These are phyloP conservation scores for Lojkania enalia DNA, from an alignment of 2,329 filamentous ascomycete species.

Conservation along the genomic window DNA sequence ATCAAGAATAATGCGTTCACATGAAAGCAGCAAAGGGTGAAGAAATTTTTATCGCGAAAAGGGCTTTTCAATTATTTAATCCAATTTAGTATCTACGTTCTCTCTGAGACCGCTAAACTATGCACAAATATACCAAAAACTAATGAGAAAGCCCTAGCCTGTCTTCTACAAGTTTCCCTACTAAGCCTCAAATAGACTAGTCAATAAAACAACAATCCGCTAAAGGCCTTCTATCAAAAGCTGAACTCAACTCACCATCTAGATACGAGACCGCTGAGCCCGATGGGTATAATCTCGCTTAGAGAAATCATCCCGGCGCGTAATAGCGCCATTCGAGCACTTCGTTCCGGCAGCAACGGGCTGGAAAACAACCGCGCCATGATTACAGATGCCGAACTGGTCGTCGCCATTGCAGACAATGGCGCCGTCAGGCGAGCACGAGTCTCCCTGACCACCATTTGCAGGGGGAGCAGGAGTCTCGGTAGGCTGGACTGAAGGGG, in stretches of 20 bases:
- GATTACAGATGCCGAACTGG: conserved; percentile 48
- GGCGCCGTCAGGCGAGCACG: conserved; percentile 41
- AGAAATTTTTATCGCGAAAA: too few relatives aligned
- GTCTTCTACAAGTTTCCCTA: too few relatives aligned
- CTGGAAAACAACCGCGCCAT: conserved; percentile 44
- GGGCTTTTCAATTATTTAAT: too few relatives aligned
- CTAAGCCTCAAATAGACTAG: too few relatives aligned
- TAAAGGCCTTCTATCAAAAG: too few relatives aligned
- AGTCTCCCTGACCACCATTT: conserved; percentile 4
- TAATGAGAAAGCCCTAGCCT: too few relatives aligned
- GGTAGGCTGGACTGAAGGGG: conserved; percentile 7
- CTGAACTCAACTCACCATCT: neutral
- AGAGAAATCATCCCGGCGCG: conserved; percentile 20
- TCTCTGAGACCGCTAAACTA: too few relatives aligned
- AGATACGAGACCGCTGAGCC: conserved; percentile 18
- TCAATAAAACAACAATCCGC: too few relatives aligned
- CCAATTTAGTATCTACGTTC: too few relatives aligned
- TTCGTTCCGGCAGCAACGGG: conserved; percentile 48
- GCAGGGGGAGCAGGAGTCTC: conserved; percentile 9
- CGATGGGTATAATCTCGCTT: conserved; percentile 32
- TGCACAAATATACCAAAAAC: too few relatives aligned
- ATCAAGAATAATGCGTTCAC: too few relatives aligned
- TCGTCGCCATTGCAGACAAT: conserved; percentile 43
- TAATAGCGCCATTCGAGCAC: conserved; percentile 45
- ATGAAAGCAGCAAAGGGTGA: too few relatives aligned